Conservation (phyloP, 2,329 filamentous ascomycete species). For the Aspergillus fructus region DNA sequence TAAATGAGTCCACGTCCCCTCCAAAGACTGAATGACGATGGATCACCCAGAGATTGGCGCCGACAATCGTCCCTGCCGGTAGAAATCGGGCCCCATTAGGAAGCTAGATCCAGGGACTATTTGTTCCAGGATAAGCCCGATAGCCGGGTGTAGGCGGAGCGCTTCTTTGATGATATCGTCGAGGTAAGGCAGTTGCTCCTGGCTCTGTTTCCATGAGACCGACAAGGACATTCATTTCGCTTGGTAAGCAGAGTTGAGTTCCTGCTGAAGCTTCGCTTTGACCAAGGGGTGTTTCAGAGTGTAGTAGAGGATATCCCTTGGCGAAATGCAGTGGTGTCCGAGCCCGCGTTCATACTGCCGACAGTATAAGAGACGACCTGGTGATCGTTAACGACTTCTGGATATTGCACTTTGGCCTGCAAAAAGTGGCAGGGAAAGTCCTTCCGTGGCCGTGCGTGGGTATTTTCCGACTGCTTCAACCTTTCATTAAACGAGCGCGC, state of each 20-base stretch:
- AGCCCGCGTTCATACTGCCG: background rate
- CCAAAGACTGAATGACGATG: slow-evolving; percentile 72
- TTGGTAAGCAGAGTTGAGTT: slow-evolving; percentile 60
- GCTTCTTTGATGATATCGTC: slow-evolving; percentile 77
- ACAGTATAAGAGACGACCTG: background rate
- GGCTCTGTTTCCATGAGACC: slow-evolving; percentile 61
- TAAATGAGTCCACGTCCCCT: slow-evolving; percentile 59
- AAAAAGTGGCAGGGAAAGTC: too few relatives aligned
- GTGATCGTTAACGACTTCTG: too few relatives aligned
- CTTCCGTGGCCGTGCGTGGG: too few relatives aligned
- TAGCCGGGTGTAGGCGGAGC: slow-evolving; percentile 72
- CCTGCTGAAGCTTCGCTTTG: slow-evolving; percentile 28
- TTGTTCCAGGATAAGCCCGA: slow-evolving; percentile 70
- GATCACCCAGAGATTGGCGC: slow-evolving; percentile 72
- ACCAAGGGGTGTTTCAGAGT: background rate
- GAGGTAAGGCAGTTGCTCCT: slow-evolving; percentile 67
- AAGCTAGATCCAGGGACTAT: slow-evolving; percentile 58
- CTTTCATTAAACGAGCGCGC: too few relatives aligned
- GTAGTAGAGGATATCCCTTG: background rate
- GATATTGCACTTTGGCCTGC: too few relatives aligned
- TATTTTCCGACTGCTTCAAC: too few relatives aligned
- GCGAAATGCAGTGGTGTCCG: background rate
- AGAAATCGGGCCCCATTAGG: background rate
- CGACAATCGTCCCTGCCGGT: slow-evolving; percentile 5
- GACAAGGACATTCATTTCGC: slow-evolving; percentile 58